These are phyloP conservation scores for Pachyrhizus erosus DNA, from an alignment of 306 rosid species.

Conservation along the genomic window DNA sequence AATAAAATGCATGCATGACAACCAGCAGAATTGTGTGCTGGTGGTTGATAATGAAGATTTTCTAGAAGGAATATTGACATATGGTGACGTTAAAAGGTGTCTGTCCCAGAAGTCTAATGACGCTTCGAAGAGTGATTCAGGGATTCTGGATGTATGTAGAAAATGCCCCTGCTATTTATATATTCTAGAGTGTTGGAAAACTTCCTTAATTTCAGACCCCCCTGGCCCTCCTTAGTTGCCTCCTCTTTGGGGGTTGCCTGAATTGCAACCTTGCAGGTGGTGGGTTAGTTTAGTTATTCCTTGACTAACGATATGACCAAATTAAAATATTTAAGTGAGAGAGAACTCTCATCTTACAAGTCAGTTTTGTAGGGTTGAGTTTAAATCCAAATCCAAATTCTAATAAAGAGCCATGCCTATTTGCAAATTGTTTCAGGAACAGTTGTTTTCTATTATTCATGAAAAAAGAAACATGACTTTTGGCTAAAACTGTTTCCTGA, in stretches of 20 bases:
- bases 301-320: too few species aligned
- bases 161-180: slow-evolving; percentile 21
- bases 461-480: background rate
- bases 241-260: too few species aligned
- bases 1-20: slow-evolving; percentile 65
- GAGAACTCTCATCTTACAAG: too few species aligned
- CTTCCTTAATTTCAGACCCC: too few species aligned
- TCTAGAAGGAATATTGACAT: slow-evolving; percentile 89
- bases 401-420: slow-evolving; percentile 8
- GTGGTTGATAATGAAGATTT: slow-evolving; percentile 79
- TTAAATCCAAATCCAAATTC: too few species aligned
- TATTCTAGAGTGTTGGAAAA: too few species aligned
- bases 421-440: slow-evolving; percentile 19
- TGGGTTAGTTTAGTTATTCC: too few species aligned
- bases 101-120: slow-evolving; percentile 65
- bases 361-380: too few species aligned
- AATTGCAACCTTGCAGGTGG: too few species aligned
- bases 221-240: too few species aligned
- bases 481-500: slow-evolving; percentile 4
- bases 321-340: too few species aligned
- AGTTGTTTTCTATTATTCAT: background rate
- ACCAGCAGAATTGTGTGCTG: slow-evolving; percentile 73
- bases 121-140: slow-evolving; percentile 52
- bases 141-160: slow-evolving; percentile 66
- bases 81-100: slow-evolving; percentile 81